A percentile compares a stretch with the other conserved stretches of the same genome.
These are phyloP conservation scores for Maudiozyma turicensis DNA, from an alignment of 805 yeast species.

Conservation along the genomic window DNA sequence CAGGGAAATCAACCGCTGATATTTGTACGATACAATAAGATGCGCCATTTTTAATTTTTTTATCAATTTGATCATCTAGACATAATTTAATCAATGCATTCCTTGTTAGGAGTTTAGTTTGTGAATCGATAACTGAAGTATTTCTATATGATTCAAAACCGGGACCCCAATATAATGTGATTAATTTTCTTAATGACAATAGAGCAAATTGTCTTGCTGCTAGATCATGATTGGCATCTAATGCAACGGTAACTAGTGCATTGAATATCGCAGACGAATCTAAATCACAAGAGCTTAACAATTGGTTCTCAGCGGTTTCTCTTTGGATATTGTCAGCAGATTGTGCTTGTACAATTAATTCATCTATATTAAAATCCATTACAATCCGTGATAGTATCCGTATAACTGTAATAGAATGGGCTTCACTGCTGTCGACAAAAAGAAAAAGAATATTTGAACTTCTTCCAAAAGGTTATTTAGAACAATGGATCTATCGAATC, in stretches of 20 bases:
- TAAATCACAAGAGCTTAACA: conserved; percentile 33
- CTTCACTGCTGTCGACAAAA: no score
- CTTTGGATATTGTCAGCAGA: conserved; percentile 44
- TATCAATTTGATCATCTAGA: conserved; percentile 35
- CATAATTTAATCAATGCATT: conserved; percentile 38
- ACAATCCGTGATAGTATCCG: no score
- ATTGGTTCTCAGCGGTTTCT: conserved; percentile 41
- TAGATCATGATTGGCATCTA: conserved; percentile 16
- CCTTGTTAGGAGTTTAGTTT: conserved; percentile 44
- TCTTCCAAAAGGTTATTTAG: no score
- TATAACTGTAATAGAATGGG: no score
- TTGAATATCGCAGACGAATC: conserved; percentile 42
- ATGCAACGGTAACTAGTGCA: conserved; percentile 36
- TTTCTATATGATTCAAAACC: conserved; percentile 71
- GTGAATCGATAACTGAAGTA: conserved; percentile 43
- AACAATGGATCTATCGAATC: no score
- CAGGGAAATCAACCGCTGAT: conserved; percentile 86
- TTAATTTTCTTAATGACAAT: conserved; percentile 55
- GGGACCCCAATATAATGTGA: conserved; percentile 72
- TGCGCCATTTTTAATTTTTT: conserved; percentile 56
- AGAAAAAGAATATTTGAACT: no score
- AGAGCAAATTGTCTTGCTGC: conserved; percentile 52
- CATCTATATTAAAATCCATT: conserved; percentile 5
- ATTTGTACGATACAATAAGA: conserved; percentile 75
- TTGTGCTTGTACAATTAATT: conserved; percentile 27